Evolutionary conservation across 306 rosid species (phyloP), one percentile per base, ranked within the genome.

Genomic region (Fragaria iinumae): DNA sequence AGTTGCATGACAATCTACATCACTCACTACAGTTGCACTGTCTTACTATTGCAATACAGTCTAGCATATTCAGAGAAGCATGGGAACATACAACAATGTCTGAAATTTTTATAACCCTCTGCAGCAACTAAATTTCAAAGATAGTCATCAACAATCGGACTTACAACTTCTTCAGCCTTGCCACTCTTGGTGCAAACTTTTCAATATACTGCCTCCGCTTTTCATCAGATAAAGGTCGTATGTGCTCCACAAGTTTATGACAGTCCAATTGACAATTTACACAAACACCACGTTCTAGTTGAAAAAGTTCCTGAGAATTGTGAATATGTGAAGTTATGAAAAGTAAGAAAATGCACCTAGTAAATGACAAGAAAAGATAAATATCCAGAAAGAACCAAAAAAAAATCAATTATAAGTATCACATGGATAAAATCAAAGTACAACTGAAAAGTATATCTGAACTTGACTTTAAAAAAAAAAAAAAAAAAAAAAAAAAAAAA

Each of bases 241-340:
- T 82, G 80, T 85, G 81, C 81, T 80, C 82, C 77, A 92, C 97
- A 73, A 94, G 95, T 81, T 84, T 88, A 84, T 94, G 98, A 84
- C 93, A 92, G 86, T 94, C 93, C 83, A 94, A 83, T 71, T 82
- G 92, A 81, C 97, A 94, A 73, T 68, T 86, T 82, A 95, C 72
- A 86, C 98, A 94, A 69, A 94, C 84, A 41, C 98, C 97, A 32
- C 81, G 90, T 82, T 94, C 98, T 67, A 94, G 86, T 87, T 84
- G 89, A 74, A 94, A 94, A 80, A 94, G 97, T 75, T 92, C 98
- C 97, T 91, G 93, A 67, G 71, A 49, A 81, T 83, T 45, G 50
- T 79, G 75, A 72, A 49, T 44, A 38, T 32, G 55, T 78, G 44
- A 76, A 38, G 57, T 73, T 36, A 63, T 5, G n/a, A 16, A 13